phyloP scores from a whole-genome alignment of 768 basidiomycete genomes.

The Boletus rufocinnamomeus region DNA sequence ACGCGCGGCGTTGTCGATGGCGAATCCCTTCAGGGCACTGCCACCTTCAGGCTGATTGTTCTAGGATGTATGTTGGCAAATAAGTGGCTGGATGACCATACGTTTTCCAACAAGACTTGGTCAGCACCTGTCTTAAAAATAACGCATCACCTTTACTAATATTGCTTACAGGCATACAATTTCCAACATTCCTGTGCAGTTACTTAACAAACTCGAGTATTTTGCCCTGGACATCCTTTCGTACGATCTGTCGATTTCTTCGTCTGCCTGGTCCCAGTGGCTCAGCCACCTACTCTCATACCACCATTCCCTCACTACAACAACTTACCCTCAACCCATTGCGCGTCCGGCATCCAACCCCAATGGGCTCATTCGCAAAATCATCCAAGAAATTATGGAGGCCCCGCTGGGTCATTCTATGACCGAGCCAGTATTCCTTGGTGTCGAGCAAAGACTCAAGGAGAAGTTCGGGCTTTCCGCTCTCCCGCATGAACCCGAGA shows the following conservation, averaged over 20 bases:
- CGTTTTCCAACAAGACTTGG: conserved; percentile 90
- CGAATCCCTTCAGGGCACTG: conserved; percentile 55
- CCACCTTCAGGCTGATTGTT: conserved; percentile 73
- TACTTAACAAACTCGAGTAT: conserved; percentile 70
- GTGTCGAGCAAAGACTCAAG: conserved; percentile 63
- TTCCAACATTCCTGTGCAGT: conserved; percentile 69
- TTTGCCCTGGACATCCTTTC: conserved; percentile 69
- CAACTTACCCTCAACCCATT: conserved; percentile 69
- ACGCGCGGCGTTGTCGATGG: conserved; percentile 41
- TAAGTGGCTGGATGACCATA: conserved; percentile 88
- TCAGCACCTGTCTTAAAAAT: conserved; percentile 35
- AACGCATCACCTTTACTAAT: conserved; percentile 3
- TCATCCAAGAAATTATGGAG: conserved; percentile 68
- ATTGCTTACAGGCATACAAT: conserved; percentile 66
- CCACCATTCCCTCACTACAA: conserved; percentile 62
- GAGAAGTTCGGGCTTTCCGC: conserved; percentile 51
- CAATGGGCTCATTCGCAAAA: conserved; percentile 64
- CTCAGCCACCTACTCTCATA: conserved; percentile 64
- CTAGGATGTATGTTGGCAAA: conserved; percentile 85
- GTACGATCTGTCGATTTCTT: conserved; percentile 69
- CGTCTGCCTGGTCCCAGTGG: conserved; percentile 70
- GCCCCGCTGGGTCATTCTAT: conserved; percentile 40
- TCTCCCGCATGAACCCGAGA: conserved; percentile 43
- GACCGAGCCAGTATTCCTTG: conserved; percentile 67
- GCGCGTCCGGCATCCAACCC: conserved; percentile 76